These are phyloP conservation scores for Penicillium silybi DNA, from an alignment of 495 filamentous ascomycete genomes.

Conservation along the genomic window DNA sequence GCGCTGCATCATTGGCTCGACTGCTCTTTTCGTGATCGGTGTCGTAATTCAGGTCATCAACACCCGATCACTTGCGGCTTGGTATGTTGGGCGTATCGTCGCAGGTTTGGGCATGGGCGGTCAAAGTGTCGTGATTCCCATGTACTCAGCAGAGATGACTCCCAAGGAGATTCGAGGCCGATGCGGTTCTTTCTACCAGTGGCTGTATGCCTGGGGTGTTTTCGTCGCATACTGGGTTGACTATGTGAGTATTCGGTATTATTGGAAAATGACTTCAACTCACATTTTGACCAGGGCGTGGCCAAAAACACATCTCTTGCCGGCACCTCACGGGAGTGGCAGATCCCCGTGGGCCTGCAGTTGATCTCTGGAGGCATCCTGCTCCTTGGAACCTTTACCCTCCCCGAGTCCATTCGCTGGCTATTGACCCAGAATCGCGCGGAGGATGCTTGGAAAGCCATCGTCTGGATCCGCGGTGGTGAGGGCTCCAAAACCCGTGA, in stretches of 20 bases:
- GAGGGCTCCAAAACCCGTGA: slow-evolving; percentile 30
- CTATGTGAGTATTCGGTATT: slow-evolving; percentile 27
- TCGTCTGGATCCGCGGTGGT: slow-evolving; percentile 48
- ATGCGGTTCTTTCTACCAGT: slow-evolving; percentile 50
- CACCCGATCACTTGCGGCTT: slow-evolving; percentile 36
- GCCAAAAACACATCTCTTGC: slow-evolving; percentile 49
- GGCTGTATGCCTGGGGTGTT: slow-evolving; percentile 50
- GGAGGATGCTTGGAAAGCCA: slow-evolving; percentile 41
- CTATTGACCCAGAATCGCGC: slow-evolving; percentile 40
- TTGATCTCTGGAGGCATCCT: slow-evolving; percentile 46
- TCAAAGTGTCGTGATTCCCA: slow-evolving; percentile 54
- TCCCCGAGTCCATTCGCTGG: slow-evolving; percentile 51
- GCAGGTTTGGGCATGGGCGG: slow-evolving; percentile 55
- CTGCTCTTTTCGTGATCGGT: slow-evolving; percentile 43
- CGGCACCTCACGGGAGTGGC: slow-evolving; percentile 51
- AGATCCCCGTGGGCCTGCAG: slow-evolving; percentile 52
- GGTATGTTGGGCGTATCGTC: slow-evolving; percentile 48
- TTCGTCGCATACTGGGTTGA: slow-evolving; percentile 52
- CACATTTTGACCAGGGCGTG: slow-evolving; percentile 11
- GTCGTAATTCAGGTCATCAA: slow-evolving; percentile 45
- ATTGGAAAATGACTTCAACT: neutral
- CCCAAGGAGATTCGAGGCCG: slow-evolving; percentile 52
- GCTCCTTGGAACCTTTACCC: slow-evolving; percentile 41
- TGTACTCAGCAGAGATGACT: slow-evolving; percentile 54
- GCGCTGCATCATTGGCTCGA: slow-evolving; percentile 37